phyloP scores from a whole-genome alignment of 1,139 yeast species.

The Ogataea hybrid region DNA sequence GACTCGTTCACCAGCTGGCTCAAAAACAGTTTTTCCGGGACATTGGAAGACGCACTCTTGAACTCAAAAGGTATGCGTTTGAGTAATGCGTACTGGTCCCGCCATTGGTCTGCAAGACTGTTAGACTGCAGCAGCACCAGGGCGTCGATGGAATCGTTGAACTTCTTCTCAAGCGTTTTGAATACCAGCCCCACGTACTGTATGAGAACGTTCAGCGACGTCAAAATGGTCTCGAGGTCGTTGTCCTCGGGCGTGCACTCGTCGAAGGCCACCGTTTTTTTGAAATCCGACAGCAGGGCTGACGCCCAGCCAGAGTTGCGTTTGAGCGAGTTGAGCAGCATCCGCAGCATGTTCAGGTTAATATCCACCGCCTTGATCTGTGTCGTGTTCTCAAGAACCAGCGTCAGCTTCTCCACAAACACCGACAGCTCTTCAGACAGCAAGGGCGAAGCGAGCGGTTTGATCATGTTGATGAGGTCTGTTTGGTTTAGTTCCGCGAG shows the following conservation, averaged over 20 bases:
- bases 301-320: conserved; percentile 53
- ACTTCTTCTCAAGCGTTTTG: conserved; percentile 42
- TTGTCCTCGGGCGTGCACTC: conserved; percentile 21
- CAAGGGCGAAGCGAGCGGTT: conserved; percentile 46
- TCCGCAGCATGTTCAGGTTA: conserved; percentile 28
- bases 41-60: conserved; percentile 19
- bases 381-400: conserved; percentile 12
- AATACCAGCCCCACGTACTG: conserved; percentile 56
- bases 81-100: conserved; percentile 39
- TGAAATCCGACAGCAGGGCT: conserved; percentile 47
- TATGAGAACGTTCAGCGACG: conserved; percentile 53
- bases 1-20: conserved; percentile 32
- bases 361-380: conserved; percentile 28
- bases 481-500: conserved; percentile 25
- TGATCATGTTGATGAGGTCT: conserved; percentile 35
- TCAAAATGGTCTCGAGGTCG: conserved; percentile 40
- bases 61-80: conserved; percentile 37
- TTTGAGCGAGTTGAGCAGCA: conserved; percentile 36
- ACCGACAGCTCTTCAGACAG: conserved; percentile 25
- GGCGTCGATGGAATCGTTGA: conserved; percentile 47
- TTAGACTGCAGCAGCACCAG: conserved; percentile 46
- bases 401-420: conserved; percentile 17
- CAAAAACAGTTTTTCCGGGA: conserved; percentile 21
- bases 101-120: conserved; percentile 52
- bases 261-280: conserved; percentile 25